phyloP scores from a whole-genome alignment of 2,329 filamentous ascomycete species.

The Curvularia lunata region DNA sequence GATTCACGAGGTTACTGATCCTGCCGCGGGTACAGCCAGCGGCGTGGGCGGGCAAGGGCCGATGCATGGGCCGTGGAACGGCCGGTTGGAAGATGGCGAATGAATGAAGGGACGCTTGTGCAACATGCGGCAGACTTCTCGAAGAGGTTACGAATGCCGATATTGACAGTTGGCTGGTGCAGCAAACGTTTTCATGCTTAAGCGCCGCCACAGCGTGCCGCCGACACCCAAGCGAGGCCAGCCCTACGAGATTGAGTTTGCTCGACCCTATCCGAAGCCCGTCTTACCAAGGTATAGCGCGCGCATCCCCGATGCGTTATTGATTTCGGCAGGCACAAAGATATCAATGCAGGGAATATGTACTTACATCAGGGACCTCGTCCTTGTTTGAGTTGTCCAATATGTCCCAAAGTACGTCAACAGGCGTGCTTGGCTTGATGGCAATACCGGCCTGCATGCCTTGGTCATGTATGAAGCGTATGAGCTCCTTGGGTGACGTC shows the following conservation, averaged over 20 bases:
- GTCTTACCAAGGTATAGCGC: conserved; percentile 24
- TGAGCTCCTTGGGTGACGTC: conserved; percentile 83
- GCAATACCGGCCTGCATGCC: conserved; percentile 93
- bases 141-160: conserved; percentile 20
- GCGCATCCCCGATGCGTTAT: conserved; percentile 23
- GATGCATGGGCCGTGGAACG: conserved; percentile 11
- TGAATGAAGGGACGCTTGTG: conserved; percentile 8
- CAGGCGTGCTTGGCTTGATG: conserved; percentile 89
- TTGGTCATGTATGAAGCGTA: conserved; percentile 86
- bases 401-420: conserved; percentile 91
- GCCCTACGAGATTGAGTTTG: conserved; percentile 28
- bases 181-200: conserved; percentile 33
- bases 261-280: conserved; percentile 19
- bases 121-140: conserved; percentile 25
- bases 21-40: conserved; percentile 16
- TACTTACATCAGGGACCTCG: conserved; percentile 86
- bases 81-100: conserved; percentile 16
- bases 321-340: conserved; percentile 15
- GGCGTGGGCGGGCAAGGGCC: conserved; percentile 23
- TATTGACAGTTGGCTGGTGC: conserved; percentile 24
- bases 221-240: conserved; percentile 33
- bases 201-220: conserved; percentile 42
- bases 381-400: conserved; percentile 73
- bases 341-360: conserved; percentile 4
- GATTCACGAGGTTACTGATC: conserved; percentile 17